phyloP scores from a whole-genome alignment of 1,284 basidiomycete genomes.

The Microbotryum lychnidis-dioicae region DNA sequence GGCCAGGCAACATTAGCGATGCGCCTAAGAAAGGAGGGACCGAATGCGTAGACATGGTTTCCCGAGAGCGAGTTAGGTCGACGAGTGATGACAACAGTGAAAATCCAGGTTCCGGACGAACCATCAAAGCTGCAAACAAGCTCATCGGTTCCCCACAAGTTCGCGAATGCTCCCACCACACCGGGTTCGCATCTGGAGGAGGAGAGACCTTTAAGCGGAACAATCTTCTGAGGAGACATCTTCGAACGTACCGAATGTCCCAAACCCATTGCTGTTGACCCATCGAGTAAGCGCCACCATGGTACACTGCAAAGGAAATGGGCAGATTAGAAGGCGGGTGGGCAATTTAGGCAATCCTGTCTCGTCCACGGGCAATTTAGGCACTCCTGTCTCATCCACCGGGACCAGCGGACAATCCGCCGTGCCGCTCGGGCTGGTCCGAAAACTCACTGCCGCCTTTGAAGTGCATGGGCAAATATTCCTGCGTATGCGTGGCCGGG shows the following conservation, averaged over 20 bases:
- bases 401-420: neutral
- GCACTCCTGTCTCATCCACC: neutral
- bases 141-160: constrained; percentile 27
- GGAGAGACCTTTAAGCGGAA: too few species aligned
- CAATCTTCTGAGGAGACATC: too few species aligned
- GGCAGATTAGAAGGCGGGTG: too few species aligned
- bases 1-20: neutral
- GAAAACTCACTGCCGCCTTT: constrained; percentile 19
- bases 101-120: neutral
- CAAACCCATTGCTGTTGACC: constrained; percentile 10
- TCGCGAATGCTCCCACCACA: constrained; percentile 20
- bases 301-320: neutral
- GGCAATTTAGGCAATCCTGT: too few species aligned
- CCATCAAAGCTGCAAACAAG: constrained; percentile 19
- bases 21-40: neutral
- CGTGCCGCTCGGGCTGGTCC: neutral
- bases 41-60: neutral
- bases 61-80: too few species aligned
- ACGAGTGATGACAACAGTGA: neutral
- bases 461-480: constrained; percentile 31
- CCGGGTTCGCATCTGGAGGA: constrained; percentile 11
- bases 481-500: constrained; percentile 30
- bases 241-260: constrained; percentile 14
- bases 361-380: too few species aligned
- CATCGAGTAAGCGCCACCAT: neutral